Evolutionary conservation across 1,139 yeast genomes (phyloP).

Genomic region (Ashbya aceris): DNA sequence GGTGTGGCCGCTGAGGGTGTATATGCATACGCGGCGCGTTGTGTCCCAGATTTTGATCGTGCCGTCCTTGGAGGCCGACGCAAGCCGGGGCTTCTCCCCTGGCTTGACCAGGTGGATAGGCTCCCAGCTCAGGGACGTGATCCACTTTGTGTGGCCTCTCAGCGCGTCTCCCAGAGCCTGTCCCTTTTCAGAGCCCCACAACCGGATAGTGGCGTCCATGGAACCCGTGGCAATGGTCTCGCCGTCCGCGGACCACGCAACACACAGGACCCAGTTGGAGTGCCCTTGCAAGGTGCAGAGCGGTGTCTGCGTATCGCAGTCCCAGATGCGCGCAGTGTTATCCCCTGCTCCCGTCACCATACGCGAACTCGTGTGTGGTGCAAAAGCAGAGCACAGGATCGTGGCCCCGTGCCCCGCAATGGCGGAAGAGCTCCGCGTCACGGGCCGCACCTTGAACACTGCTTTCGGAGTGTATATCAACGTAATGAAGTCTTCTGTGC

Average conservation of each 20-base stretch:
- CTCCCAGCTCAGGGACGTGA: conserved; percentile 87
- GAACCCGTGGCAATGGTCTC: conserved; percentile 89
- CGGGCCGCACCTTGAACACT: conserved; percentile 83
- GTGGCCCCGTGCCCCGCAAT: conserved; percentile 95
- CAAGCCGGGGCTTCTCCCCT: conserved; percentile 63
- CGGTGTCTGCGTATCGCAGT: conserved; percentile 91
- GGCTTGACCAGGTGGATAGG: conserved; percentile 73
- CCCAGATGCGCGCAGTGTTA: conserved; percentile 96
- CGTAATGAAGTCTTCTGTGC: conserved; percentile 90
- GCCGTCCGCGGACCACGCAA: conserved; percentile 92
- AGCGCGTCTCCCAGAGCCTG: conserved; percentile 64
- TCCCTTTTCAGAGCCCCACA: conserved; percentile 82
- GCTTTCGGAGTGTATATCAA: conserved; percentile 92
- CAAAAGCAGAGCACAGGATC: conserved; percentile 83
- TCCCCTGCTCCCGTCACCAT: conserved; percentile 98
- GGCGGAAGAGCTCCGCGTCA: conserved; percentile 85
- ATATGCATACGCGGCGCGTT: conserved; percentile 53
- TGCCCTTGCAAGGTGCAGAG: conserved; percentile 75
- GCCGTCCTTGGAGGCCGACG: conserved; percentile 87
- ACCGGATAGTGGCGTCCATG: conserved; percentile 80
- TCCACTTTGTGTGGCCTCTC: conserved; percentile 81
- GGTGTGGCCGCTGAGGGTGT: conserved; percentile 81
- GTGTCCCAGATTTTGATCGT: conserved; percentile 88
- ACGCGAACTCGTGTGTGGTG: conserved; percentile 78
- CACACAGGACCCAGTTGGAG: conserved; percentile 88